Evolutionary conservation across 108 stramenopile genomes (phyloP).

Genomic region (Nitzschia sp.): DNA sequence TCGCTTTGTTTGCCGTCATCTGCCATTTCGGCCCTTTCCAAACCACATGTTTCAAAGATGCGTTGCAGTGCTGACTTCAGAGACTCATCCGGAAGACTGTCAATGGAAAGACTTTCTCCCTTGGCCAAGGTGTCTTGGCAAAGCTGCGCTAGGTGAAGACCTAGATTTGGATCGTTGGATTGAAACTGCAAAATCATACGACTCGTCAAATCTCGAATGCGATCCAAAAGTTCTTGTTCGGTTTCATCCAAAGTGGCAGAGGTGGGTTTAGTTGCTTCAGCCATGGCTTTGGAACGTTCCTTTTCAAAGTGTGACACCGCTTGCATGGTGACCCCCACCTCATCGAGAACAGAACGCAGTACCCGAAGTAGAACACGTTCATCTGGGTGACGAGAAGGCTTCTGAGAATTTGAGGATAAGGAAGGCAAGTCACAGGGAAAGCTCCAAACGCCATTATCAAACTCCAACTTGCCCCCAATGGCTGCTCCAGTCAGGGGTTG

Average conservation of each 20-base stretch:
- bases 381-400: constrained; percentile 6
- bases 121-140: constrained; percentile 50
- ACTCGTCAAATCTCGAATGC: constrained; percentile 47
- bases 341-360: constrained; percentile 59
- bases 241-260: neutral
- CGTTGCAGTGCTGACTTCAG: constrained; percentile 52
- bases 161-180: constrained; percentile 25
- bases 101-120: constrained; percentile 71
- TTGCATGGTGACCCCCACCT: constrained; percentile 64
- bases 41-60: constrained; percentile 61
- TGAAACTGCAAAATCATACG: constrained; percentile 51
- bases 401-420: neutral
- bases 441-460: constrained; percentile 27
- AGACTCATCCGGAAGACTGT: constrained; percentile 67
- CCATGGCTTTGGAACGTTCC: constrained; percentile 15
- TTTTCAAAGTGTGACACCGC: constrained; percentile 32
- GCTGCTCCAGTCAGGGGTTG: constrained; percentile 20
- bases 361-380: constrained; percentile 42
- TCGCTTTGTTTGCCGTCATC: constrained; percentile 43
- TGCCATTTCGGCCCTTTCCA: constrained; percentile 71
- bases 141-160: constrained; percentile 54
- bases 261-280: constrained; percentile 9
- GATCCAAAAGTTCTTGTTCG: neutral
- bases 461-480: constrained; percentile 13
- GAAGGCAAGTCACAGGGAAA: constrained; percentile 29